Evolutionary conservation across 106 monocot species (phyloP), one percentile per base, ranked within the genome.

Genomic region (Hemerocallis citrina): DNA sequence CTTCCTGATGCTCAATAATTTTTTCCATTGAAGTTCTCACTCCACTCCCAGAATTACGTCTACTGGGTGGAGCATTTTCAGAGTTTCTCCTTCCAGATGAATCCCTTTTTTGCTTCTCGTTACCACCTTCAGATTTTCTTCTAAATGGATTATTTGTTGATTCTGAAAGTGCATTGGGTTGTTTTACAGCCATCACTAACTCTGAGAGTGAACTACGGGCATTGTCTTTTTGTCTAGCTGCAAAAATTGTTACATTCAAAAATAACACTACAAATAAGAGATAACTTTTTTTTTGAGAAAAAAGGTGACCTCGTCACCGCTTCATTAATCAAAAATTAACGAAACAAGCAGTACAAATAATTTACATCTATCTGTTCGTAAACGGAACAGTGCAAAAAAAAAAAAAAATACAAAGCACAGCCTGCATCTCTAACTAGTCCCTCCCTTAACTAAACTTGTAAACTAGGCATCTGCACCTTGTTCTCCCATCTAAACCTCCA

Each of bases 221-320:
- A 27, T 49, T 84, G 41, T 91, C 87, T 63, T 88, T 98, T 75
- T 91, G 88, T 32, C 91, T 91, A 57, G 71, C 96, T 98, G 79
- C 42, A 78, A 77, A 36, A 9, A 33, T 59, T 66, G 2, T 54
- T 55, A 24, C 37, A 35, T 10, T 28, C 27, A 61, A 43, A 44
- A n/a, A n/a, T n/a, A n/a, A n/a, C n/a, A 5, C 12, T 3, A 42
- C 5, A 34, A 21, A 37, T 37, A 58, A 36, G 9, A 36, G 31
- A n/a, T n/a, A n/a, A n/a, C n/a, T n/a, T n/a, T n/a, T n/a, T n/a
- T n/a, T n/a, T n/a, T n/a, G n/a, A n/a, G n/a, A n/a, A n/a, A n/a
- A n/a, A n/a, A n/a, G n/a, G n/a, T n/a, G n/a, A n/a, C n/a, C n/a
- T n/a, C n/a, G n/a, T n/a, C n/a, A n/a, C n/a, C n/a, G n/a, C n/a